Base-by-base conservation (phyloP, 768 basidiomycete species). In the Leucocoprinus sp. region DNA sequence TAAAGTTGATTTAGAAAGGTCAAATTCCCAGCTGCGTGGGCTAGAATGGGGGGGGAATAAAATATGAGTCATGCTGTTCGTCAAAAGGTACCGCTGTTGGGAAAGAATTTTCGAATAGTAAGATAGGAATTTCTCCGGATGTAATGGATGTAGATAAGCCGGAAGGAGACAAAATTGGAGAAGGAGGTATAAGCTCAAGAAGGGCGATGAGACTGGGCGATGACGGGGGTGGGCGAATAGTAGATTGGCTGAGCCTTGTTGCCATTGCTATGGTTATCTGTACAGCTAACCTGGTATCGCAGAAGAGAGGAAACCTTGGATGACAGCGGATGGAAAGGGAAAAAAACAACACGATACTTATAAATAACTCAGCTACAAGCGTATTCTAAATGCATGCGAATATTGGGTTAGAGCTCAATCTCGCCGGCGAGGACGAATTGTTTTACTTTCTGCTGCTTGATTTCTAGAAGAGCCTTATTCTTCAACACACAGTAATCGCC, bases 401-500 rank as follows among this genome's bases (percentile, higher is more conserved):
- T 37, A 38, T 22, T 35, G 29, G 28, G 35, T 14, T 35, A 50
- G 18, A 14, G 26, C n/a, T 21, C 41, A 31, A 47, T n/a, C 23
- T 39, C 39, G 35, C 42, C 48, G 33, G 43, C 39, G 17, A 28
- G n/a, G n/a, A 41, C 41, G 9, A 37, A 52, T 37, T 45, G 50
- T 27, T 52, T 52, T 8, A 66, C 52, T 23, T 57, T 40, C 7
- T 44, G 48, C 50, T 71, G 65, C 52, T 74, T 73, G 42, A 52
- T 50, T 1, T 42, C 50, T 19, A 76, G 63, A 23, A 55, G 59
- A 12, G 58, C 65, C 54, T 61, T 75, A 52, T 90, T 83, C 61
- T 72, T 79, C 50, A 99, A 68, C 51, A 99, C 59, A 60, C 93
- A 96, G 60, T 91, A 96, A 55, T 97, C 90, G 1, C 95, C 95